Conservation (phyloP, 768 basidiomycete species). For the Rhizopogon salebrosus region DNA sequence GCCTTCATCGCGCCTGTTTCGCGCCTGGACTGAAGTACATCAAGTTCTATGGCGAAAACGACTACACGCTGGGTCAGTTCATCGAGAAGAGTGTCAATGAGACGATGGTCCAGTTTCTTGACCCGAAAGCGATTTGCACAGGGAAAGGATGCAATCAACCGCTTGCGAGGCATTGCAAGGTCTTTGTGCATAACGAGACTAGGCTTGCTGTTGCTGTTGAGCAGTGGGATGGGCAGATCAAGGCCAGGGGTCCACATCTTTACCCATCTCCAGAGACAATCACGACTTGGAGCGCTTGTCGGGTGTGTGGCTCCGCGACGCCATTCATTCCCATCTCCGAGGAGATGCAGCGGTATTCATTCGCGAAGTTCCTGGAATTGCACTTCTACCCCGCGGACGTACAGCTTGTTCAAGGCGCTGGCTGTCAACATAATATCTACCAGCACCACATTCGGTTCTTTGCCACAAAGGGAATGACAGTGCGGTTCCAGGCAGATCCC, state of each 20-base stretch:
- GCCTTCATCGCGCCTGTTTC: constrained; percentile 69
- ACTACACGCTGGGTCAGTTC: constrained; percentile 89
- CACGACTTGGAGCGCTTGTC: constrained; percentile 90
- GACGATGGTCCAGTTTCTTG: constrained; percentile 61
- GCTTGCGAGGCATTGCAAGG: constrained; percentile 76
- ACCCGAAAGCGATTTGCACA: constrained; percentile 72
- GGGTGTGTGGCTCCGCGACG: constrained; percentile 70
- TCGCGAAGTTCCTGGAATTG: constrained; percentile 93
- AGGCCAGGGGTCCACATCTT: constrained; percentile 40
- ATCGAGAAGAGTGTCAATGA: constrained; percentile 77
- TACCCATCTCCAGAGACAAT: constrained; percentile 69
- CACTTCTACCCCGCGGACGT: constrained; percentile 93
- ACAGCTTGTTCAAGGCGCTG: constrained; percentile 78
- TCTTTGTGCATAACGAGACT: constrained; percentile 88
- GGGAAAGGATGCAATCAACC: constrained; percentile 84
- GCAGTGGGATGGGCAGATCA: constrained; percentile 77
- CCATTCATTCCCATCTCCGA: constrained; percentile 87
- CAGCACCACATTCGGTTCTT: constrained; percentile 92
- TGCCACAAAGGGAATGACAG: constrained; percentile 74
- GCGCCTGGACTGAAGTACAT: constrained; percentile 68
- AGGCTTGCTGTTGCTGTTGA: constrained; percentile 83
- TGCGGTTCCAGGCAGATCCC: constrained; percentile 83
- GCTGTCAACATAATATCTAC: constrained; percentile 93
- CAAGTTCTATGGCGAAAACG: constrained; percentile 90
- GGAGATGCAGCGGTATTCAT: constrained; percentile 91